Conservation (phyloP, 116 monocot species). For the Zostera marina region DNA sequence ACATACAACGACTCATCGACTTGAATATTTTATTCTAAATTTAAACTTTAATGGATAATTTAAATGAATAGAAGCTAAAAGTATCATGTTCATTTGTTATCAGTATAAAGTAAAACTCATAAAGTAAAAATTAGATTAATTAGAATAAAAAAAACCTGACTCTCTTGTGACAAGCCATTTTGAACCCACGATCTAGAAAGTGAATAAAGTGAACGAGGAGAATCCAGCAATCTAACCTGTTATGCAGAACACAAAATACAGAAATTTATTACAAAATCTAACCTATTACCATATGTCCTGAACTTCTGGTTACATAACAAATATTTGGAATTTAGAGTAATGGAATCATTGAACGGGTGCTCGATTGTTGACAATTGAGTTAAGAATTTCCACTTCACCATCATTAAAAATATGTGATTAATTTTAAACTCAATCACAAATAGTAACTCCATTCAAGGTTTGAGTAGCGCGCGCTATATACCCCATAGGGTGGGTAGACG, state of each 20-base stretch:
- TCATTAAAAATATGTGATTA: too few relatives aligned
- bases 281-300: not conserved
- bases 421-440: too few relatives aligned
- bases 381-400: too few relatives aligned
- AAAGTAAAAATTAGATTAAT: not conserved
- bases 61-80: too few relatives aligned
- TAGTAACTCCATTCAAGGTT: too few relatives aligned
- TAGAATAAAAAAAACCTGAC: not conserved
- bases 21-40: not conserved
- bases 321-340: too few relatives aligned
- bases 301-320: not conserved
- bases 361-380: too few relatives aligned
- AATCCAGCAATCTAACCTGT: not conserved
- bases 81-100: too few relatives aligned
- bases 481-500: too few relatives aligned
- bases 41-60: not conserved
- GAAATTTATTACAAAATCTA: not conserved
- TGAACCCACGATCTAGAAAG: slow-evolving; percentile 4
- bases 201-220: not conserved
- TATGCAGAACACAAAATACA: not conserved
- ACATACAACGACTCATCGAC: not conserved
- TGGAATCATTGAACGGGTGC: too few relatives aligned
- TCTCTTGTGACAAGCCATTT: not conserved
- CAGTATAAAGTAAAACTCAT: too few relatives aligned
- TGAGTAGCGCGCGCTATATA: too few relatives aligned